Conservation (phyloP, 108 stramenopile species). For the Aurantiochytrium sp. region DNA sequence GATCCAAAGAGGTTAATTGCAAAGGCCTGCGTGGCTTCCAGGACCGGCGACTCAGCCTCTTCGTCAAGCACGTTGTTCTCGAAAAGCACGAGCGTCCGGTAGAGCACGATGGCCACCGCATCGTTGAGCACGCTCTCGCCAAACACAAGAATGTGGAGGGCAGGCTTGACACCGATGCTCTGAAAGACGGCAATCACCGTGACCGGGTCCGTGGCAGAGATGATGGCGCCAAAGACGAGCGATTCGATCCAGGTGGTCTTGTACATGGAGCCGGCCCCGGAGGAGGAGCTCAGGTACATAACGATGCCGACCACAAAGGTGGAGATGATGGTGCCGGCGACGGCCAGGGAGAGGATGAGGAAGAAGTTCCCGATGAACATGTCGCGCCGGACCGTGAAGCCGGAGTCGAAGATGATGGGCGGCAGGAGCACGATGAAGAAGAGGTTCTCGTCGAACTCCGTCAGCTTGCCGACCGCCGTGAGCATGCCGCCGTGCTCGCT, state of each 20-base stretch:
- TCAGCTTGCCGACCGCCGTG: constrained; percentile 37
- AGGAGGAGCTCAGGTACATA: constrained; percentile 37
- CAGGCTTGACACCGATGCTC: constrained; percentile 66
- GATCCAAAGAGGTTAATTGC: constrained; percentile 68
- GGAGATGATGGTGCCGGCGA: constrained; percentile 67
- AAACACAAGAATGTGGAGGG: constrained; percentile 78
- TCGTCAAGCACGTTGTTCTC: constrained; percentile 46
- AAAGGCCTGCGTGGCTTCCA: constrained; percentile 62
- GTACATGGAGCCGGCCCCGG: constrained; percentile 27
- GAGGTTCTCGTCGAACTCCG: constrained; percentile 61
- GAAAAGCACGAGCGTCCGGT: constrained; percentile 62
- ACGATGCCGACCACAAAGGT: constrained; percentile 57
- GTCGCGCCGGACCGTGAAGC: constrained; percentile 59
- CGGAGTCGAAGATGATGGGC: constrained; percentile 80
- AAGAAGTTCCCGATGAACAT: constrained; percentile 65
- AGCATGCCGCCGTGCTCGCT: constrained; percentile 36
- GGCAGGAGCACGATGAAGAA: constrained; percentile 77
- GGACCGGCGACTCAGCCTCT: constrained; percentile 22
- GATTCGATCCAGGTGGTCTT: constrained; percentile 55
- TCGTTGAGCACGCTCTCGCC: constrained; percentile 92
- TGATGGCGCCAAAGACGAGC: constrained; percentile 70
- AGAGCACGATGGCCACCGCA: constrained; percentile 79
- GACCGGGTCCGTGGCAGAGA: constrained; percentile 79
- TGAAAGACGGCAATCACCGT: constrained; percentile 74
- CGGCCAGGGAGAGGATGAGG: constrained; percentile 63